Base-by-base conservation (phyloP, 202 grass and related monocot species). In the Setaria italica region DNA sequence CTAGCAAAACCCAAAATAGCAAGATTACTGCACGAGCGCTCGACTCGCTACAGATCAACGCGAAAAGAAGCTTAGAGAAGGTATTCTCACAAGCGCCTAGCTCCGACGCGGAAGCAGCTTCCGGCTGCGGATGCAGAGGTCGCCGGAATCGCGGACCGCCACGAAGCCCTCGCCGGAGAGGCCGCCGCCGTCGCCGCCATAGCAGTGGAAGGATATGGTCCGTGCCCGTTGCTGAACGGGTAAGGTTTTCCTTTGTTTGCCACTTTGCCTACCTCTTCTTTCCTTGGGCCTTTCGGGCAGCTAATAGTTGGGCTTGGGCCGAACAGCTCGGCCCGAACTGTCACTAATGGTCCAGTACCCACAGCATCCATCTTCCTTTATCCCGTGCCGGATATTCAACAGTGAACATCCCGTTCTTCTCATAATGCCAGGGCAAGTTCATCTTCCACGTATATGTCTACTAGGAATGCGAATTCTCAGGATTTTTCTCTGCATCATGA, bases 101-200 rank as follows among this genome's bases (percentile, higher is more conserved):
- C 51, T 67, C 77, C 62, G 12, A 43, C 21, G 9, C 43, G 77
- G 69, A 76, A 76, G 82, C 33, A 76, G 62, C n/a, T 42, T 35
- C 70, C 54, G 49, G 68, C 16, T 25, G 47, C 49, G 0, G 41
- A 34, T 10, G 57, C 37, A 4, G 25, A 62, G 6, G 19, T 42
- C 6, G 60, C 15, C 15, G 76, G 87, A 32, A 67, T 8, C 9
- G 20, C 53, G 25, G 70, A 12, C 5, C 77, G 32, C 87, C 82
- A 85, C 51, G 77, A 89, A 74, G 43, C 34, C 60, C 53, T 85
- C 87, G 82, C 77, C 60, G 70, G 76, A 78, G 87, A 60, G 6
- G 75, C 14, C 35, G 77, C 7, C 56, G 85, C 20, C 76, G 63
- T 65, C 86, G 87, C 58, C 46, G 41, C 46, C 39, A 80, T 80